Evolutionary conservation across 2,329 filamentous ascomycete species (phyloP).

Genomic region (Monilinia aucupariae): DNA sequence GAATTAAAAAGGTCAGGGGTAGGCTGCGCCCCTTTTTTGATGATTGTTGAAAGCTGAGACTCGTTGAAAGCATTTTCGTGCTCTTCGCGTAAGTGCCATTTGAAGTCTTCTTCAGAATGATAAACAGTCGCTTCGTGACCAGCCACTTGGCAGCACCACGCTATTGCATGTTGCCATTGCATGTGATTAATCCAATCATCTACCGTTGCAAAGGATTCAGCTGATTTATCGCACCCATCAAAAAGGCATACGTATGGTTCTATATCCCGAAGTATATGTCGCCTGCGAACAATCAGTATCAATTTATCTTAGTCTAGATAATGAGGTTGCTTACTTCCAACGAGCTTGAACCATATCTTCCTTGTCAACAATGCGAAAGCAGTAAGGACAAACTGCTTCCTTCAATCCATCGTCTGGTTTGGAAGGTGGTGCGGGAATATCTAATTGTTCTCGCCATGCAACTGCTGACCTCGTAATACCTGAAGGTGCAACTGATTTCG

Average conservation of each 20-base stretch:
- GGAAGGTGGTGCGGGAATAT: neutral
- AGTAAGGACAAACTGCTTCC: conserved; percentile 1
- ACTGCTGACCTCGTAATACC: conserved; percentile 2
- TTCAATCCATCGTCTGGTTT: neutral
- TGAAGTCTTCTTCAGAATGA: neutral
- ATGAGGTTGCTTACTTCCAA: neutral
- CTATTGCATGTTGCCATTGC: conserved; percentile 11
- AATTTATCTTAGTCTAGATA: neutral
- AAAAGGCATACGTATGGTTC: conserved; percentile 11
- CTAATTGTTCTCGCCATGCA: conserved; percentile 5
- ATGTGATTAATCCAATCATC: conserved; percentile 7
- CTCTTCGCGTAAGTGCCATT: neutral
- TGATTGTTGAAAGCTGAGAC: neutral
- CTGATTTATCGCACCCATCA: neutral
- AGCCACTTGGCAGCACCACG: conserved; percentile 2
- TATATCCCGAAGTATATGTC: conserved; percentile 7
- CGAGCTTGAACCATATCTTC: neutral
- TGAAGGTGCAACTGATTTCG: conserved; percentile 3
- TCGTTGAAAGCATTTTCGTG: neutral
- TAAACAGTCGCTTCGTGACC: conserved; percentile 6
- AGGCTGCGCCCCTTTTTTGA: neutral
- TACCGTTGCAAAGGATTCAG: neutral
- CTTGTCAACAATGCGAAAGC: conserved; percentile 1
- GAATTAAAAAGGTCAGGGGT: neutral
- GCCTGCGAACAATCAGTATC: neutral